These are phyloP conservation scores for Rhodotorula babjevae DNA, from an alignment of 768 basidiomycete species.

Conservation along the genomic window DNA sequence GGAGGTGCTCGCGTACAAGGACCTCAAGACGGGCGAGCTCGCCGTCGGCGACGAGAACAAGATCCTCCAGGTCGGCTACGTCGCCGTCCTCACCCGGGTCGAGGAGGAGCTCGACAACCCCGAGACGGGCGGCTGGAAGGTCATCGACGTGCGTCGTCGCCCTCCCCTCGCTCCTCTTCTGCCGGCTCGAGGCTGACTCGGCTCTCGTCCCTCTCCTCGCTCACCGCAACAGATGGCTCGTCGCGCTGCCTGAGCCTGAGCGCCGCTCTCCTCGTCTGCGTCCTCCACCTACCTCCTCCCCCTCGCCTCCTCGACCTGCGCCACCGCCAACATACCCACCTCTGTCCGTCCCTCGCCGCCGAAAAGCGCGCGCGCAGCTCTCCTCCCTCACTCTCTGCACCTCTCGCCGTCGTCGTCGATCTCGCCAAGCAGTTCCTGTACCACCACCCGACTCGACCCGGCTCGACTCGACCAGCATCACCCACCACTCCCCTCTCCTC, in stretches of 20 bases:
- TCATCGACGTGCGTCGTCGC: constrained; percentile 67
- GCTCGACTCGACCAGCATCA: background rate
- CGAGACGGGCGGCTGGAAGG: constrained; percentile 95
- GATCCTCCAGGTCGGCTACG: constrained; percentile 90
- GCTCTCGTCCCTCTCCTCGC: background rate
- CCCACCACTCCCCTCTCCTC: background rate
- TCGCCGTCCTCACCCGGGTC: constrained; percentile 80
- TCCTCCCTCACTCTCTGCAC: background rate
- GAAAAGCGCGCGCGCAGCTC: background rate
- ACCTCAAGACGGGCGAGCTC: constrained; percentile 80
- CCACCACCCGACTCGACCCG: background rate
- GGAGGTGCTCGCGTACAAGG: constrained; percentile 85
- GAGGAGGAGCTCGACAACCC: constrained; percentile 85
- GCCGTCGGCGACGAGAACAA: constrained; percentile 79
- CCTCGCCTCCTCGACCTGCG: no score
- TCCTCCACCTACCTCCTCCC: background rate
- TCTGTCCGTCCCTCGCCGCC: background rate
- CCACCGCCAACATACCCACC: background rate
- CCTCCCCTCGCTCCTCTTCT: background rate
- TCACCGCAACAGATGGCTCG: constrained; percentile 26
- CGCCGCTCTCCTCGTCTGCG: no score
- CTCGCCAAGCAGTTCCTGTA: background rate
- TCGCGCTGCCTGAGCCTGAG: no score
- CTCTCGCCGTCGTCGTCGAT: no score
- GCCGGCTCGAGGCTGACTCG: no score